A percentile compares a stretch with the other conserved stretches of the same genome.
These are phyloP conservation scores for Epichloe baconii DNA, from an alignment of 2,329 filamentous ascomycete species.

Conservation along the genomic window DNA sequence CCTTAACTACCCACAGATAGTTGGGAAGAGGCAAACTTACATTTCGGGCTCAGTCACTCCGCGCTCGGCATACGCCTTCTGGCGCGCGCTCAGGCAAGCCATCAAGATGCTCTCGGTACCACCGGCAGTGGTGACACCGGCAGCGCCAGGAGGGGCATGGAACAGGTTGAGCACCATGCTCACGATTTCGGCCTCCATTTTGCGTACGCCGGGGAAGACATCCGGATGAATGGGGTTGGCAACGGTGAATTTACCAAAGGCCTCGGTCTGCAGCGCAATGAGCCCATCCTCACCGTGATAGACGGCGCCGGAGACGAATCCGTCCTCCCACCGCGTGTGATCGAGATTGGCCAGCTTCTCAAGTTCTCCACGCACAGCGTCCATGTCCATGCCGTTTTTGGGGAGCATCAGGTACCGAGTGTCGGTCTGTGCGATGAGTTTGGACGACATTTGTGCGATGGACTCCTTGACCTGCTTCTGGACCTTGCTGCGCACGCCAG, in stretches of 20 bases:
- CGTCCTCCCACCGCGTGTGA: conserved; percentile 94
- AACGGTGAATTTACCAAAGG: conserved; percentile 88
- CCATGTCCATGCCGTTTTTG: conserved; percentile 68
- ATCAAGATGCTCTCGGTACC: conserved; percentile 96
- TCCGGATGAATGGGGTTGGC: conserved; percentile 96
- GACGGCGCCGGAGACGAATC: conserved; percentile 83
- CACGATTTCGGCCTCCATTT: conserved; percentile 98
- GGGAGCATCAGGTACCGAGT: conserved; percentile 66
- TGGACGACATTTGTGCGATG: conserved; percentile 66
- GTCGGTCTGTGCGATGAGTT: conserved; percentile 64
- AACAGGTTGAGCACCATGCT: conserved; percentile 89
- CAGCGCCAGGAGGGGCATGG: conserved; percentile 73
- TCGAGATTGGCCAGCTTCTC: conserved; percentile 71
- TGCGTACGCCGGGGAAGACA: conserved; percentile 92
- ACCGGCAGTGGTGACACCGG: conserved; percentile 81
- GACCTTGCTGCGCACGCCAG: conserved; percentile 76
- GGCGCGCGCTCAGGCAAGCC: conserved; percentile 80
- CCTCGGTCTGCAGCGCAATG: conserved; percentile 75
- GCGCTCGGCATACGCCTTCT: conserved; percentile 77
- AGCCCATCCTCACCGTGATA: conserved; percentile 86
- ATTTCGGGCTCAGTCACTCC: conserved; percentile 90
- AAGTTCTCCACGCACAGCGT: conserved; percentile 69
- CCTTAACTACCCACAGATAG: neutral
- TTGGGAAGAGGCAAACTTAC: conserved; percentile 32
- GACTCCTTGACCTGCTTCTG: conserved; percentile 72